A percentile compares a stretch with the other conserved stretches of the same genome.
phyloP scores from a whole-genome alignment of 106 monocot species.

The Allium sativum region DNA sequence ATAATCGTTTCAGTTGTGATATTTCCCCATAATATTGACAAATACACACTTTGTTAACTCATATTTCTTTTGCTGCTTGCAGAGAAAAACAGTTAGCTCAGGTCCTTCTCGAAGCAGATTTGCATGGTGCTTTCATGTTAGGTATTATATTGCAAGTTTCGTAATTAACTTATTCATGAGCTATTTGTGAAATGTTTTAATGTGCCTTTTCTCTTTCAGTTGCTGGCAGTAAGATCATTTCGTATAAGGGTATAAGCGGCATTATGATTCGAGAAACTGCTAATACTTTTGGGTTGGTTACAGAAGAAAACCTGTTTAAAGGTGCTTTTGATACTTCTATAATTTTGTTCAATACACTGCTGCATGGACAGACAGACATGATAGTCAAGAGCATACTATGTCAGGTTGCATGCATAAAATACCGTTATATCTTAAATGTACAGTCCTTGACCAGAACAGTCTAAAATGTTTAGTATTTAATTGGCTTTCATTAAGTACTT shows the following conservation, averaged over 20 bases:
- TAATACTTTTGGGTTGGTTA: conserved; percentile 80
- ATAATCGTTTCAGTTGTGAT: background rate
- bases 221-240: conserved; percentile 52
- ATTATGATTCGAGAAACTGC: conserved; percentile 86
- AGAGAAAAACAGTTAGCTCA: conserved; percentile 67
- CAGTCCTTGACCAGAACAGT: too few species aligned
- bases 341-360: background rate
- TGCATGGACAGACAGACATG: too few species aligned
- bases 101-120: conserved; percentile 54
- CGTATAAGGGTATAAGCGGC: conserved; percentile 44
- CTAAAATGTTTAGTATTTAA: too few species aligned
- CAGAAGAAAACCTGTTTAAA: conserved; percentile 46
- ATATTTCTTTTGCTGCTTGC: conserved; percentile 10
- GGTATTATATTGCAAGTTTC: conserved; percentile 29
- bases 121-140: conserved; percentile 72
- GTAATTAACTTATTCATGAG: background rate
- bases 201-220: conserved; percentile 29
- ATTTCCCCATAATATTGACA: background rate
- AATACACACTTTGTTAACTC: background rate
- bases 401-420: too few species aligned
- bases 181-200: background rate
- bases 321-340: conserved; percentile 36
- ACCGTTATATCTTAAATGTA: too few species aligned
- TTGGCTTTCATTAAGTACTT: too few species aligned
- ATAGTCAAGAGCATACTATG: too few species aligned